A percentile compares a stretch with the other conserved stretches of the same genome.
Conservation (phyloP, 1,139 yeast genomes). For the Meyerozyma sp. region DNA sequence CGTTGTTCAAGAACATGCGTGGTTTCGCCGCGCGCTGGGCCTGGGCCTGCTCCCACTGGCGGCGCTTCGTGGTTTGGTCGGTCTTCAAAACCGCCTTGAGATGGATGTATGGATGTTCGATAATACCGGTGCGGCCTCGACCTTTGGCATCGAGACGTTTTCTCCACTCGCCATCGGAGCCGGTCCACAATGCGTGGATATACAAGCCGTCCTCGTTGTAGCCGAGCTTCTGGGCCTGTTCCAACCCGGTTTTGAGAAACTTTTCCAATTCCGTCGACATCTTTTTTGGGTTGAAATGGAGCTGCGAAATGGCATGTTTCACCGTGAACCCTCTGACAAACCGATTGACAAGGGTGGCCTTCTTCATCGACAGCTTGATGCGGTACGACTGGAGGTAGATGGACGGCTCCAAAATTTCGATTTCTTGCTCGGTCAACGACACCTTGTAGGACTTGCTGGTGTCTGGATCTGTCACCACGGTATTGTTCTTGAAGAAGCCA, state of each 20-base stretch:
- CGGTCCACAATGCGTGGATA: constrained; percentile 85
- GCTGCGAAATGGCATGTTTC: constrained; percentile 82
- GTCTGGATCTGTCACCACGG: constrained; percentile 41
- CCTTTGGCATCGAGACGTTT: constrained; percentile 82
- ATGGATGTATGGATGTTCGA: constrained; percentile 74
- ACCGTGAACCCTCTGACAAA: constrained; percentile 67
- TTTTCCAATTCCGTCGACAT: constrained; percentile 77
- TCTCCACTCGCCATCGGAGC: constrained; percentile 74
- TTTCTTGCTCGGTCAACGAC: constrained; percentile 56
- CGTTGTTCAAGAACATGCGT: constrained; percentile 37
- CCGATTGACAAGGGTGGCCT: constrained; percentile 77
- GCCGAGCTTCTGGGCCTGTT: constrained; percentile 60
- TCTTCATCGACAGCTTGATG: constrained; percentile 80
- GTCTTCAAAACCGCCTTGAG: constrained; percentile 73
- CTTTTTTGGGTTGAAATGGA: constrained; percentile 81
- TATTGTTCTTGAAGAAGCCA: constrained; percentile 73
- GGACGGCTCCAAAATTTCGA: constrained; percentile 79
- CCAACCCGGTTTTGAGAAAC: constrained; percentile 65
- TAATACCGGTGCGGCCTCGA: constrained; percentile 83
- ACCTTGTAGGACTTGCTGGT: constrained; percentile 50
- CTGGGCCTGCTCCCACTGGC: constrained; percentile 52
- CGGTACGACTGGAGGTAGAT: constrained; percentile 73
- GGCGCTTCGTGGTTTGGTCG: constrained; percentile 54
- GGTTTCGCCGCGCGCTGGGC: constrained; percentile 42
- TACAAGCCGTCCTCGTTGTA: constrained; percentile 59